Percentiles rank a stretch among this genome's conserved stretches.
These are phyloP conservation scores for Basidiobolus meristosporus DNA, from an alignment of 371 early-diverging fungal species.

Conservation along the genomic window DNA sequence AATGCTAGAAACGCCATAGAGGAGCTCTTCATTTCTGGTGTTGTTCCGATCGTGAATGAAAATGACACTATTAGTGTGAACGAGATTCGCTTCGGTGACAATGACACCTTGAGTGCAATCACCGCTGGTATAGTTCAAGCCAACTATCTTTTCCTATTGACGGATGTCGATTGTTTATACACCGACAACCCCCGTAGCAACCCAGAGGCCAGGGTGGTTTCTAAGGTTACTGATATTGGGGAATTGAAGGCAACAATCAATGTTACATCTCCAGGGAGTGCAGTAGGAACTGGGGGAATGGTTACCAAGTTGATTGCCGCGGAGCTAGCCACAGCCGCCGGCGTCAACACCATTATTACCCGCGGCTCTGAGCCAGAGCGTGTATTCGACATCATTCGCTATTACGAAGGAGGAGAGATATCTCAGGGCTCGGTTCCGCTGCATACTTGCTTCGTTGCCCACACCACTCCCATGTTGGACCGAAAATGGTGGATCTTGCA, in stretches of 20 bases:
- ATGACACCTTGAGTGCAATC: constrained; percentile 91
- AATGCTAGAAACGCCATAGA: constrained; percentile 85
- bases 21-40: constrained; percentile 70
- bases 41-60: constrained; percentile 92
- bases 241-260: constrained; percentile 43
- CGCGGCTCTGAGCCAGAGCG: constrained; percentile 58
- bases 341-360: constrained; percentile 70
- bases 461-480: constrained; percentile 59
- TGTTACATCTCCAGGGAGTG: constrained; percentile 63
- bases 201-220: constrained; percentile 60
- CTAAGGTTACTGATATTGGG: constrained; percentile 62
- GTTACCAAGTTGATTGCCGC: constrained; percentile 92
- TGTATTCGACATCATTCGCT: constrained; percentile 47
- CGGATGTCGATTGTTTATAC: constrained; percentile 87
- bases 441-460: constrained; percentile 70
- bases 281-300: constrained; percentile 94
- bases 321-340: constrained; percentile 83
- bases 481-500: constrained; percentile 94
- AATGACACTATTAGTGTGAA: constrained; percentile 75
- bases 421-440: constrained; percentile 4
- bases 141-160: constrained; percentile 84
- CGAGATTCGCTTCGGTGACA: constrained; percentile 92
- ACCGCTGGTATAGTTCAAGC: constrained; percentile 93
- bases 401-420: too few species aligned
- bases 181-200: constrained; percentile 87